Evolutionary conservation across 2,329 filamentous ascomycete species (phyloP), one percentile per base, ranked within the genome.

Genomic region (Apiospora kogelbergensis): DNA sequence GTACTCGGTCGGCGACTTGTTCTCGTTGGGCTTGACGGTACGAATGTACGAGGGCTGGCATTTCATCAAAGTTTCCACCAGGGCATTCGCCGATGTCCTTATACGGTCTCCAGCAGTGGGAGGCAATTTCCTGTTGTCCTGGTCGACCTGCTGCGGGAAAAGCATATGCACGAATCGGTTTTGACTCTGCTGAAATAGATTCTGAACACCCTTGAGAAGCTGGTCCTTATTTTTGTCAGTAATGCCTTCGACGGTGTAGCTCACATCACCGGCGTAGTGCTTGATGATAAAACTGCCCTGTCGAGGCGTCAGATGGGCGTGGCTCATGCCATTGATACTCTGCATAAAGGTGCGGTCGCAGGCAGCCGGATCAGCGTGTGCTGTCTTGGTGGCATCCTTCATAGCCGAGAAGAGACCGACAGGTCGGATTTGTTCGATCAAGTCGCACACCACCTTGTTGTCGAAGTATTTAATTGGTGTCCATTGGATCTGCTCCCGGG

Each of bases 201-300:
- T 95, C 66, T 98, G 87, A 53, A 99, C 84, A 74, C 97, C 96
- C 84, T 99, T 99, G 69, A 98, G 85, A 60, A 99, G 86, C 81
- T 97, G 94, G 78, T 99, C 96, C 85, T 98, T 99, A 85, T 98
- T 99, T 87, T 99, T 99, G 81, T 99, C 96, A 0, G 96, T 99
- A 85, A 99, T 99, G 70, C 96, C 96, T 68, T 97, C 93, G 3
- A 98, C 91, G 1, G 93, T 93, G 80, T 99, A 99, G 73, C 90
- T 91, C 74, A 99, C 96, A 81, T 99, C 96, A 81, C 96, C 96
- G 69, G 96, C 96, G 79, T 99, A 99, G 82, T 99, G 96, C 85
- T 98, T 98, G 82, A 99, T 93, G 77, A 99, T 96, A 81, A 99
- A 99, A 79, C 93, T 96, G 66, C 95, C 95, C 81, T 98, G 95